phyloP scores from a whole-genome alignment of 2,329 filamentous ascomycete genomes.

The Diaporthe citri region DNA sequence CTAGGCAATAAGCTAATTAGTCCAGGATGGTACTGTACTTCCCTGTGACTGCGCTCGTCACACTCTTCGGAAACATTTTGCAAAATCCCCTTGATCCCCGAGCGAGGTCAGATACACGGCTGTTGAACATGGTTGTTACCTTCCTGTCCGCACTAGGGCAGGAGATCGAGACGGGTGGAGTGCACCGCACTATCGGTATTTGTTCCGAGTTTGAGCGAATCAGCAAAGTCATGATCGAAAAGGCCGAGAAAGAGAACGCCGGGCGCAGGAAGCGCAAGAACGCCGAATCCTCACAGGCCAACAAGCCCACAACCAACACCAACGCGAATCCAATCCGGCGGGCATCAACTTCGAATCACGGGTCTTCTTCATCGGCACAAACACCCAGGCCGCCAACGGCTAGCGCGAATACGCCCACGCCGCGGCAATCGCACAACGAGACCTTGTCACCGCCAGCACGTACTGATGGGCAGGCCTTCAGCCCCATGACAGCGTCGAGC shows the following conservation, averaged over 20 bases:
- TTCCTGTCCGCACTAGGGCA: constrained; percentile 91
- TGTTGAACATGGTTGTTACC: constrained; percentile 94
- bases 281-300: constrained; percentile 34
- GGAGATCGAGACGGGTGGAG: constrained; percentile 89
- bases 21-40: constrained; percentile 91
- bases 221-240: constrained; percentile 89
- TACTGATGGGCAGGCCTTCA: constrained; percentile 48
- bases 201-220: constrained; percentile 98
- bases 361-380: constrained; percentile 46
- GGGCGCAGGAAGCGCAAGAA: constrained; percentile 88
- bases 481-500: constrained; percentile 55
- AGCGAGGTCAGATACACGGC: constrained; percentile 86
- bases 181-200: constrained; percentile 92
- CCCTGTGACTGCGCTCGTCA: constrained; percentile 93
- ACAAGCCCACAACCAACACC: constrained; percentile 25
- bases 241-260: constrained; percentile 86
- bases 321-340: constrained; percentile 29
- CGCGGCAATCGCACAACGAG: constrained; percentile 44
- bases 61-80: constrained; percentile 94
- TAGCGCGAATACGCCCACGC: constrained; percentile 47
- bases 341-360: constrained; percentile 42
- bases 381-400: constrained; percentile 49
- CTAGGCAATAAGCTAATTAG: background rate
- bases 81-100: constrained; percentile 93
- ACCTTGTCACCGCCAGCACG: constrained; percentile 48